Percentiles rank a stretch among this genome's conserved stretches.
Conservation (phyloP, 2,329 filamentous ascomycete species). For the Pseudogymnoascus sp. region DNA sequence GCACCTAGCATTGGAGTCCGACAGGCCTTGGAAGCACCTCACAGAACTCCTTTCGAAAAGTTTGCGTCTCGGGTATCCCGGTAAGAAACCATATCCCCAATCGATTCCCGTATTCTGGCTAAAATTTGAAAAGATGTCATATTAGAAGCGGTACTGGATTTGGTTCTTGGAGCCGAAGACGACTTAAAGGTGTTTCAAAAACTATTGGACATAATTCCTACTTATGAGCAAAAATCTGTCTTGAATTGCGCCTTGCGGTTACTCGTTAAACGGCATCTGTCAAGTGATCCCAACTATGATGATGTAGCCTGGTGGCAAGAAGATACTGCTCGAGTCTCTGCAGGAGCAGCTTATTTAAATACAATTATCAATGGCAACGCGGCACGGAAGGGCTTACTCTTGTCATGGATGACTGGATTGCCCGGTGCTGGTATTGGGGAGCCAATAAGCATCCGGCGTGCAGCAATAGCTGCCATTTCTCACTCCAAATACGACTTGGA, state of each 20-base stretch:
- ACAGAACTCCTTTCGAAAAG: slow-evolving; percentile 25
- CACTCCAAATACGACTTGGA: slow-evolving; percentile 45
- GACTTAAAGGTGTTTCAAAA: slow-evolving; percentile 18
- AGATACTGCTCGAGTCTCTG: slow-evolving; percentile 40
- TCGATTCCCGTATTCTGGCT: not conserved
- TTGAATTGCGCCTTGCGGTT: slow-evolving; percentile 23
- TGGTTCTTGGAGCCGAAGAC: slow-evolving; percentile 11
- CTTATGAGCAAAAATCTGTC: slow-evolving; percentile 26
- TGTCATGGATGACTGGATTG: slow-evolving; percentile 57
- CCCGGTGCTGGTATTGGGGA: slow-evolving; percentile 60
- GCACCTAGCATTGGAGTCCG: slow-evolving; percentile 15
- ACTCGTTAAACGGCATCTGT: slow-evolving; percentile 22
- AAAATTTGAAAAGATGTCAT: not conserved
- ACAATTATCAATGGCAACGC: slow-evolving; percentile 41
- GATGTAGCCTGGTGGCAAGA: slow-evolving; percentile 26
- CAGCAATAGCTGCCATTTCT: slow-evolving; percentile 52
- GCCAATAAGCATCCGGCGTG: slow-evolving; percentile 58
- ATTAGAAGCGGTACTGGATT: not conserved
- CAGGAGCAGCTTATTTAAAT: slow-evolving; percentile 50
- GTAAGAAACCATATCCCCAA: slow-evolving; percentile 15
- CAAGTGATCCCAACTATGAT: slow-evolving; percentile 21
- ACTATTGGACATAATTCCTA: slow-evolving; percentile 21
- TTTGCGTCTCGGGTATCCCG: slow-evolving; percentile 26
- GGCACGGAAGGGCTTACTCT: slow-evolving; percentile 45
- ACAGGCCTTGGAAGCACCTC: slow-evolving; percentile 22